Conservation (phyloP, 1,284 basidiomycete genomes). For the Mycosarcoma maydis region DNA sequence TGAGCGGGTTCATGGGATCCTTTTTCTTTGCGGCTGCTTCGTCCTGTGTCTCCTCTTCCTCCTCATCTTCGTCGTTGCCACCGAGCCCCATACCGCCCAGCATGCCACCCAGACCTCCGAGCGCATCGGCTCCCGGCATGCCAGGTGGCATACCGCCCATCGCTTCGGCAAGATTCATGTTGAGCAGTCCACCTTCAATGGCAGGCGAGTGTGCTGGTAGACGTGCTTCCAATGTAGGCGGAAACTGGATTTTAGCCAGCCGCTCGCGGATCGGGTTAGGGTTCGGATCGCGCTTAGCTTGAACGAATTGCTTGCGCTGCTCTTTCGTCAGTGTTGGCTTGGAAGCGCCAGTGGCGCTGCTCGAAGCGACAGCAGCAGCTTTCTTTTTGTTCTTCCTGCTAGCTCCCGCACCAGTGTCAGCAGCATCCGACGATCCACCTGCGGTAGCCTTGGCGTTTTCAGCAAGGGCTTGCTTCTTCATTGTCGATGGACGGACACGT, state of each 20-base stretch:
- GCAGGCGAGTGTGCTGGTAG: slow-evolving; percentile 62
- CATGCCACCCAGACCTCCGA: slow-evolving; percentile 63
- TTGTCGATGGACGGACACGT: slow-evolving; percentile 27
- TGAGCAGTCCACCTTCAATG: slow-evolving; percentile 56
- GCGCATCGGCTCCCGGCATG: slow-evolving; percentile 38
- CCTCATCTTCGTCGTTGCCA: slow-evolving; percentile 60
- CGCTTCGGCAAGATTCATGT: slow-evolving; percentile 58
- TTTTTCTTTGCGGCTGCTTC: slow-evolving; percentile 46
- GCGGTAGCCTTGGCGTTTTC: slow-evolving; percentile 38
- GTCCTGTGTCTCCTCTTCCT: slow-evolving; percentile 30
- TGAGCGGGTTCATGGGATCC: slow-evolving; percentile 40
- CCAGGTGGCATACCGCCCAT: slow-evolving; percentile 57
- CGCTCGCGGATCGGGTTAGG: slow-evolving; percentile 45
- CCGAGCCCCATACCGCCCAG: slow-evolving; percentile 61
- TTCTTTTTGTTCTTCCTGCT: slow-evolving; percentile 39
- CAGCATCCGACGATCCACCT: slow-evolving; percentile 13
- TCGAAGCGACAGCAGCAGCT: slow-evolving; percentile 7
- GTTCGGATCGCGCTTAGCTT: slow-evolving; percentile 40
- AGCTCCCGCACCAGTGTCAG: slow-evolving; percentile 12
- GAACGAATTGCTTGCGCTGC: slow-evolving; percentile 28
- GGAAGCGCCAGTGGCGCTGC: slow-evolving; percentile 10
- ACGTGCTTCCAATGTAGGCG: slow-evolving; percentile 42
- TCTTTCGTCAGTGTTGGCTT: slow-evolving; percentile 37
- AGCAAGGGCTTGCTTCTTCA: slow-evolving; percentile 40
- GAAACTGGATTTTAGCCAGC: slow-evolving; percentile 39